Conservation (phyloP, 257 asterid genomes). For the Capsicum rhomboideum region DNA sequence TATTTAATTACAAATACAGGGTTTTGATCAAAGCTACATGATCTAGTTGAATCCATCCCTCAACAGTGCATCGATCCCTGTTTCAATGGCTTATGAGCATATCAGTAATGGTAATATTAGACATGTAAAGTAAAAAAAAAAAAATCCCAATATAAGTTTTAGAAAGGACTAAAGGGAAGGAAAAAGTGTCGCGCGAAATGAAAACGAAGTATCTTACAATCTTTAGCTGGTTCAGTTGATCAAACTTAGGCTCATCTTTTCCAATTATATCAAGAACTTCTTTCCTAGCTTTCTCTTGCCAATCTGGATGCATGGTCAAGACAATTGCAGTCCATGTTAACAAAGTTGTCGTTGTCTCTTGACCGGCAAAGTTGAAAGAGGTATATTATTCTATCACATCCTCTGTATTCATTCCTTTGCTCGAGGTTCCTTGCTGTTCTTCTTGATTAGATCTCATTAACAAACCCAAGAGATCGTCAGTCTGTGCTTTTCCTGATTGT, state of each 20-base stretch:
- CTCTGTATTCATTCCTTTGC: slow-evolving; percentile 11
- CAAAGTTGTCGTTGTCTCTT: slow-evolving; percentile 20
- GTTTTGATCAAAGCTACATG: not conserved
- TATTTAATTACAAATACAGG: not conserved
- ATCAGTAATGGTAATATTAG: too few relatives aligned
- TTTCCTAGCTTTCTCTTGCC: slow-evolving; percentile 20
- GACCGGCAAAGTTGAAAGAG: slow-evolving; percentile 20
- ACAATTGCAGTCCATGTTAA: slow-evolving; percentile 19
- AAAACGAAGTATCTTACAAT: slow-evolving; percentile 4
- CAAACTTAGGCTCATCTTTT: slow-evolving; percentile 7
- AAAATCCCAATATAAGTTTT: too few relatives aligned
- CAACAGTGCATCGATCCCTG: not conserved
- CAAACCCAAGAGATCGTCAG: slow-evolving; percentile 15
- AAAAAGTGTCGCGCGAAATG: not conserved
- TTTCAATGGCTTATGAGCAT: too few relatives aligned
- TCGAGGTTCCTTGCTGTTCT: not conserved
- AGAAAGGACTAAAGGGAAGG: not conserved
- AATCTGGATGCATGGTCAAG: slow-evolving; percentile 16
- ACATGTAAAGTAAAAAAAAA: not conserved
- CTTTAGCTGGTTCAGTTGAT: slow-evolving; percentile 12
- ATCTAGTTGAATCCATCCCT: not conserved
- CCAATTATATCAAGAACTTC: slow-evolving; percentile 15
- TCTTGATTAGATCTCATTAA: slow-evolving; percentile 7
- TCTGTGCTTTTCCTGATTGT: not conserved
- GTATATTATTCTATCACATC: slow-evolving; percentile 23